These are phyloP conservation scores for Rhizopogon roseolus DNA, from an alignment of 768 basidiomycete species.

Conservation along the genomic window DNA sequence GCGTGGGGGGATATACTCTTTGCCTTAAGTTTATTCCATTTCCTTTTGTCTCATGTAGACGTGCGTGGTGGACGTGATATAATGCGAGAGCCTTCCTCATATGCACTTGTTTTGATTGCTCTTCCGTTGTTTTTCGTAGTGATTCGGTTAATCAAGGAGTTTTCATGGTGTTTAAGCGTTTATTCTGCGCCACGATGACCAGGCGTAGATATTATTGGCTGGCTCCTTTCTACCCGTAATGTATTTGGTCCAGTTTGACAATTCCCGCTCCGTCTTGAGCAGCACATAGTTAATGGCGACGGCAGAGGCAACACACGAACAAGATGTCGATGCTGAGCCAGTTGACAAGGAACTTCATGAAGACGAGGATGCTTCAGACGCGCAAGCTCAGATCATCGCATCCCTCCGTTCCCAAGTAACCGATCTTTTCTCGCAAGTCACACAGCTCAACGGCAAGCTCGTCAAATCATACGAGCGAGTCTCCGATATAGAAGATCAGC, in stretches of 20 bases:
- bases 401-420: slow-evolving; percentile 78
- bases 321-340: slow-evolving; percentile 8
- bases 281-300: background rate
- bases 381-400: slow-evolving; percentile 78
- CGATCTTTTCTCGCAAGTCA: slow-evolving; percentile 86
- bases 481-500: slow-evolving; percentile 87
- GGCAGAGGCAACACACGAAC: background rate
- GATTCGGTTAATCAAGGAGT: background rate
- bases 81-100: background rate
- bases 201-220: too few species aligned
- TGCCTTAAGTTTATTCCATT: slow-evolving; percentile 1
- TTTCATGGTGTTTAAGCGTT: background rate
- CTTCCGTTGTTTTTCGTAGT: background rate
- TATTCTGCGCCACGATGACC: too few species aligned
- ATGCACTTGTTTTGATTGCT: background rate
- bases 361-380: slow-evolving; percentile 43
- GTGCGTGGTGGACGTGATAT: slow-evolving; percentile 1
- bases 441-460: slow-evolving; percentile 87
- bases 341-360: slow-evolving; percentile 8
- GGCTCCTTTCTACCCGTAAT: too few species aligned
- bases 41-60: slow-evolving; percentile 2
- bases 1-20: background rate
- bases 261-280: background rate
- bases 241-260: background rate
- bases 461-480: slow-evolving; percentile 89